Evolutionary conservation across 352 stramenopile genomes (phyloP), one percentile per base, ranked within the genome.

Genomic region (Phytophthora lateralis): DNA sequence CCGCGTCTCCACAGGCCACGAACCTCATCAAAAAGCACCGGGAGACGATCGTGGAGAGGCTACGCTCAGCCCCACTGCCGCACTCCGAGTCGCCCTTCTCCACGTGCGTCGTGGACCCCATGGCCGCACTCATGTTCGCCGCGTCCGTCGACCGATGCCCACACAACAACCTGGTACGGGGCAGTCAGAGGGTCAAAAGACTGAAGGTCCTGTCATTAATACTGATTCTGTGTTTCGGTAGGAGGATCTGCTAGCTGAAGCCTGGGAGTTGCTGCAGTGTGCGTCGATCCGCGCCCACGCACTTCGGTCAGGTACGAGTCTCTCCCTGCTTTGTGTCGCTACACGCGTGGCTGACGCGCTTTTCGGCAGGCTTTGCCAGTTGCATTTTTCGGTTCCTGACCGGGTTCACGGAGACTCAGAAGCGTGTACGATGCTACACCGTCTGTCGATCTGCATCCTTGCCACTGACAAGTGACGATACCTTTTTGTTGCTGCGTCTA

Each of bases 81-180:
- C 77, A 82, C 27, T 66, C 63, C 14, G 78, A 88, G 34, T 78
- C 76, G 0, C 75, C 86, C 37, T 76, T 71, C 52, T 88, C 76
- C 27, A 88, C 76, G 8, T 49, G 59, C 26, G 20, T 77, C 3
- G 80, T 82, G 20, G 80, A 93, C 20, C 82, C 84, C 14, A 69
- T 91, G 50, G 73, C 75, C 1, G 79, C 77, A 14, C 77, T 93
- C 34, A 76, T 87, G 76, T 90, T 80, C 49, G 83, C 76, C 4
- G 69, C 71, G 6, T 85, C 82, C 0, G 76, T 71, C 18, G 73
- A 90, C 20, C 74, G 84, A 26, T 91, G 82, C 20, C 78, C 82
- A 3, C 78, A 90, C 44, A 44, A 62, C 17, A 83, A 90, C 15
- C 49, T 90, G 35, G 84, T 93, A 58, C 29, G 64, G 39, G 9